These are phyloP conservation scores for Penicillium rolfsii DNA, from an alignment of 2,329 filamentous ascomycete genomes.

Conservation along the genomic window DNA sequence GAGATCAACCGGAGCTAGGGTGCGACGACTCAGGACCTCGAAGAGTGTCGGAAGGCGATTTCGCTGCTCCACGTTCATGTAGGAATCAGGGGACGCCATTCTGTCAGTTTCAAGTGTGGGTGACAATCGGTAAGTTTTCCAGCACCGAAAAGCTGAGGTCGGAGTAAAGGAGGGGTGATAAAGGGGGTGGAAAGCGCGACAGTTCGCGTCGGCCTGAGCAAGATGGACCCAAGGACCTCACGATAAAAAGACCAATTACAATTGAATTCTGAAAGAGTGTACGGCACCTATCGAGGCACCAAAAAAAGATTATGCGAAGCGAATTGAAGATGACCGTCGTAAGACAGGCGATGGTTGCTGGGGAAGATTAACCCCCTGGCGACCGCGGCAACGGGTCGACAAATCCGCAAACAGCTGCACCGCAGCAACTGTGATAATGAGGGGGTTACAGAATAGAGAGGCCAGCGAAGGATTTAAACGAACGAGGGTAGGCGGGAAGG, in stretches of 20 bases:
- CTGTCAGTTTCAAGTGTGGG: conserved; percentile 13
- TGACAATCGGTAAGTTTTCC: conserved; percentile 15
- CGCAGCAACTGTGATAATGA: conserved; percentile 16
- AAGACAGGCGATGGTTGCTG: conserved; percentile 17
- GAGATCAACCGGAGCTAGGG: conserved; percentile 91
- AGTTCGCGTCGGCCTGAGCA: conserved; percentile 14
- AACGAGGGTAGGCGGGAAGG: conserved; percentile 17
- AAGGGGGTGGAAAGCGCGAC: conserved; percentile 27
- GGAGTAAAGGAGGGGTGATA: conserved; percentile 18
- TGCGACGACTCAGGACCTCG: conserved; percentile 91
- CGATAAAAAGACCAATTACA: not conserved
- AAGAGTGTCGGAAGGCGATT: conserved; percentile 92
- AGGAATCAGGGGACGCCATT: conserved; percentile 37
- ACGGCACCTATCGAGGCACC: conserved; percentile 7
- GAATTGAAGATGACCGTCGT: conserved; percentile 15
- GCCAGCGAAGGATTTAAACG: conserved; percentile 18
- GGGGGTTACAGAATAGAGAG: conserved; percentile 11
- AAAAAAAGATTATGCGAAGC: conserved; percentile 16
- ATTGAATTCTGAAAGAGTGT: conserved; percentile 10
- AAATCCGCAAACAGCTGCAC: conserved; percentile 12
- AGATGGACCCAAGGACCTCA: not conserved
- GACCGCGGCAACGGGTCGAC: conserved; percentile 1
- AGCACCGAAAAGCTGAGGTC: conserved; percentile 21
- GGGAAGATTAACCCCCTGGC: conserved; percentile 16
- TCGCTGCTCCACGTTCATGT: conserved; percentile 56